Percentiles rank a stretch among this genome's conserved stretches.
These are phyloP conservation scores for Suillus weaverae DNA, from an alignment of 768 basidiomycete genomes.

Conservation along the genomic window DNA sequence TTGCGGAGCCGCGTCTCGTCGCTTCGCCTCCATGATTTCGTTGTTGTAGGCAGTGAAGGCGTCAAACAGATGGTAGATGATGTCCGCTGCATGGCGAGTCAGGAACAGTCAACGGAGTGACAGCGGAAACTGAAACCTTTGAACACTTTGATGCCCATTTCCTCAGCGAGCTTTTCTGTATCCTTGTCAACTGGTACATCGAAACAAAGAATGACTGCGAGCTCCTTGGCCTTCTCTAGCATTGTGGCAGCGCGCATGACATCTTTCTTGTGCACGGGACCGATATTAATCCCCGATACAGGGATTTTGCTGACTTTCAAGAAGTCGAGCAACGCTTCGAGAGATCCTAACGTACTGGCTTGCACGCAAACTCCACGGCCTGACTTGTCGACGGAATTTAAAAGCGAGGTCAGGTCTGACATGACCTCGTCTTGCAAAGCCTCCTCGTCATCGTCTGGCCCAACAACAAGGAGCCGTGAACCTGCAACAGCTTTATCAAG, in stretches of 20 bases:
- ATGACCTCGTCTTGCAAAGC: constrained; percentile 93
- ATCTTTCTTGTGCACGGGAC: constrained; percentile 94
- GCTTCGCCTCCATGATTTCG: constrained; percentile 90
- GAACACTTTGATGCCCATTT: constrained; percentile 92
- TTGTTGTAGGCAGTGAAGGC: constrained; percentile 93
- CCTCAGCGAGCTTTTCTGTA: constrained; percentile 86
- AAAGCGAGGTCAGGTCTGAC: constrained; percentile 87
- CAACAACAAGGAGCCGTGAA: constrained; percentile 87
- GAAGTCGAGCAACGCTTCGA: constrained; percentile 97
- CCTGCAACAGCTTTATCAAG: constrained; percentile 98
- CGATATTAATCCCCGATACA: constrained; percentile 96
- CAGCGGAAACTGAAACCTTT: constrained; percentile 61
- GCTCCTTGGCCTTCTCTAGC: constrained; percentile 94
- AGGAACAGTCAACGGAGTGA: neutral
- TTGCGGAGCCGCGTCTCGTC: constrained; percentile 87
- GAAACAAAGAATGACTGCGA: constrained; percentile 94
- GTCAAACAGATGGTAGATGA: constrained; percentile 98
- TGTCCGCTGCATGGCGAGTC: constrained; percentile 68
- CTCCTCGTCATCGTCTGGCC: constrained; percentile 96
- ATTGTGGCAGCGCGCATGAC: constrained; percentile 90
- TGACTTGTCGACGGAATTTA: constrained; percentile 90
- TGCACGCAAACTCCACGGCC: constrained; percentile 98
- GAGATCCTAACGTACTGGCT: constrained; percentile 93
- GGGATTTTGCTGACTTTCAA: constrained; percentile 94
- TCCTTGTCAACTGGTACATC: constrained; percentile 95